These are phyloP conservation scores for Lunularia cruciata DNA, from an alignment of 225 moss, liverwort and hornwort species.

Conservation along the genomic window DNA sequence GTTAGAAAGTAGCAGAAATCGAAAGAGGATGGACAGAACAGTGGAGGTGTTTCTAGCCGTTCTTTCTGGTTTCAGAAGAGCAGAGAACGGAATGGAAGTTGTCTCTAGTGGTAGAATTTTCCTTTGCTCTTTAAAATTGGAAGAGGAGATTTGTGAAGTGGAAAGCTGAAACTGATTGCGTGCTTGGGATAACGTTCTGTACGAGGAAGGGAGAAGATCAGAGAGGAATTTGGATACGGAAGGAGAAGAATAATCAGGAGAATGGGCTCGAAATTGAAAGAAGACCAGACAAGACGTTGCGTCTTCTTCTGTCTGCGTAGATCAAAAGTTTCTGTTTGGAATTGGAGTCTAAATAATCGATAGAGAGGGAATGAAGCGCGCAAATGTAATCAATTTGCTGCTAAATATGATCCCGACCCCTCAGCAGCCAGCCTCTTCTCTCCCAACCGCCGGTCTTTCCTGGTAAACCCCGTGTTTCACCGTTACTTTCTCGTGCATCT, in stretches of 20 bases:
- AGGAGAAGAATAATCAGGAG: slow-evolving; percentile 32
- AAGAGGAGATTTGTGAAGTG: slow-evolving; percentile 47
- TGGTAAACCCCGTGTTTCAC: slow-evolving; percentile 33
- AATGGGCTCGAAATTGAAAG: slow-evolving; percentile 31
- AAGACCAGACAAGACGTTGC: slow-evolving; percentile 29
- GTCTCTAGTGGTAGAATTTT: not conserved
- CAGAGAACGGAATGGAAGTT: too few relatives aligned
- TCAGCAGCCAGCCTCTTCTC: slow-evolving; percentile 23
- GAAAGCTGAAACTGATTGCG: slow-evolving; percentile 47
- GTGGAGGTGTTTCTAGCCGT: not conserved
- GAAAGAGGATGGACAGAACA: not conserved
- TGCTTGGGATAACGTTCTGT: slow-evolving; percentile 35
- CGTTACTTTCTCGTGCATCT: not conserved
- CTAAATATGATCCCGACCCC: slow-evolving; percentile 46
- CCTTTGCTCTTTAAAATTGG: not conserved
- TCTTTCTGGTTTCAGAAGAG: not conserved
- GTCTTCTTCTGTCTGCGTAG: slow-evolving; percentile 26
- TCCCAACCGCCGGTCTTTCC: slow-evolving; percentile 43
- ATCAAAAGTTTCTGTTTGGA: slow-evolving; percentile 22
- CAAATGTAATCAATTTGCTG: slow-evolving; percentile 45
- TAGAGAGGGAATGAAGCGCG: slow-evolving; percentile 41
- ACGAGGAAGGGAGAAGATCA: slow-evolving; percentile 33
- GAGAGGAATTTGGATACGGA: slow-evolving; percentile 33
- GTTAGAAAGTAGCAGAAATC: not conserved
- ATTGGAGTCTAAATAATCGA: slow-evolving; percentile 25